phyloP scores from a whole-genome alignment of 805 yeast genomes.

The Candida silvicultrix region DNA sequence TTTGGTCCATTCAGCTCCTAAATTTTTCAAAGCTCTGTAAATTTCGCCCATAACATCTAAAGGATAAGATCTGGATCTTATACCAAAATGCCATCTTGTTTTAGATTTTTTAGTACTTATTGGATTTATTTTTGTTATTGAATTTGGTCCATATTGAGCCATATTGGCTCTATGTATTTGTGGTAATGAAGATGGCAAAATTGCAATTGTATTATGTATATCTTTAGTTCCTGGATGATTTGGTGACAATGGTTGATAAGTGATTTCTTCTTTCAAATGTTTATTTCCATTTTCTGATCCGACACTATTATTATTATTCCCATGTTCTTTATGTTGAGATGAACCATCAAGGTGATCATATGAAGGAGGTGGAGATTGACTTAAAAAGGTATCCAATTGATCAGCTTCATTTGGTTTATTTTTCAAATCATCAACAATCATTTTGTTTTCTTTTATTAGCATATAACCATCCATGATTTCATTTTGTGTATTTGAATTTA shows the following conservation, averaged over 20 bases:
- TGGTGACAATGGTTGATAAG: constrained; percentile 25
- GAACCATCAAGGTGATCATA: neutral
- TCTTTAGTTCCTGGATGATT: constrained; percentile 21
- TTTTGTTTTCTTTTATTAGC: constrained; percentile 72
- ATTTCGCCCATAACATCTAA: constrained; percentile 98
- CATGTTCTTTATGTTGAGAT: neutral
- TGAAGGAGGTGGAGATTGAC: constrained; percentile 55
- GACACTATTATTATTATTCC: neutral
- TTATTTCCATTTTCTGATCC: constrained; percentile 3
- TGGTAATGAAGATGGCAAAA: constrained; percentile 89
- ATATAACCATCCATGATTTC: constrained; percentile 86
- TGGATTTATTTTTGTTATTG: constrained; percentile 41
- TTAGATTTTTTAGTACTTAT: constrained; percentile 76
- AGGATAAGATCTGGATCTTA: constrained; percentile 92
- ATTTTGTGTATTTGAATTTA: constrained; percentile 50
- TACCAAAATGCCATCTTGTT: constrained; percentile 98
- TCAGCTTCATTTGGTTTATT: constrained; percentile 31
- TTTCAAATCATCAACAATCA: constrained; percentile 61
- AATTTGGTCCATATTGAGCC: constrained; percentile 54
- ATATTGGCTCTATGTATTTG: constrained; percentile 91
- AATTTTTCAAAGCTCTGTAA: constrained; percentile 83
- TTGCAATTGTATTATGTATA: constrained; percentile 73
- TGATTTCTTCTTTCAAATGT: constrained; percentile 25
- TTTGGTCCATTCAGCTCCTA: constrained; percentile 97
- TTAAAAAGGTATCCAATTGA: constrained; percentile 50